phyloP scores from a whole-genome alignment of 2,329 filamentous ascomycete genomes.

The Aspergillus alliaceus region DNA sequence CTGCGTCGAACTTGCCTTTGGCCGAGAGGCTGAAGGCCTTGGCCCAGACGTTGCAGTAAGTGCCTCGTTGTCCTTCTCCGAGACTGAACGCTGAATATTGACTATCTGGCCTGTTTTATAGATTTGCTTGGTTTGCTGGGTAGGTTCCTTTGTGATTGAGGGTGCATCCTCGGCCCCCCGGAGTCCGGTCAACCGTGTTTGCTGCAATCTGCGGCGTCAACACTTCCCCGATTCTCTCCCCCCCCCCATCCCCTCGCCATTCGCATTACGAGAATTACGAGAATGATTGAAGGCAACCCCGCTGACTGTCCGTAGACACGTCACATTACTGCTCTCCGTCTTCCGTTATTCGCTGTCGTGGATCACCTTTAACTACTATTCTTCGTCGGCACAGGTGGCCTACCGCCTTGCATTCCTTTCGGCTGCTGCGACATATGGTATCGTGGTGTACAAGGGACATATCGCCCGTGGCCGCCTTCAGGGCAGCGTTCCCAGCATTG shows the following conservation, averaged over 20 bases:
- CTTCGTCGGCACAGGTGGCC: constrained; percentile 72
- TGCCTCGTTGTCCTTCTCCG: constrained; percentile 49
- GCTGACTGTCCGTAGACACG: constrained; percentile 62
- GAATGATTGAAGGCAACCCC: neutral
- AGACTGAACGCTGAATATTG: constrained; percentile 18
- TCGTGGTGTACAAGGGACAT: constrained; percentile 98
- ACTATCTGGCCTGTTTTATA: constrained; percentile 35
- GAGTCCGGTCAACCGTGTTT: neutral
- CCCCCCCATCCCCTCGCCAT: neutral
- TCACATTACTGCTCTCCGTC: constrained; percentile 80
- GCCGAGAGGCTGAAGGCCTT: constrained; percentile 73
- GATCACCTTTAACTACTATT: constrained; percentile 83
- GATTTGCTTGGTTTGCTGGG: constrained; percentile 76
- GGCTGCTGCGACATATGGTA: constrained; percentile 90
- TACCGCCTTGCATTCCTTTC: constrained; percentile 91
- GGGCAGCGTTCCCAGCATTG: constrained; percentile 61
- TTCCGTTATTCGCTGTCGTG: constrained; percentile 82
- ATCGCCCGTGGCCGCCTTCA: constrained; percentile 78
- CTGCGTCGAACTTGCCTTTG: constrained; percentile 68
- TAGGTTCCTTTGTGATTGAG: constrained; percentile 52
- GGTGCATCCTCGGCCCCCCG: neutral
- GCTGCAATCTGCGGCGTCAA: neutral
- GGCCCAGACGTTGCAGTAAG: constrained; percentile 87
- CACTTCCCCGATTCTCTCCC: neutral
- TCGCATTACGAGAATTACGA: too few relatives aligned